phyloP scores from a whole-genome alignment of 208 protist species.

The Leishmania arabica region DNA sequence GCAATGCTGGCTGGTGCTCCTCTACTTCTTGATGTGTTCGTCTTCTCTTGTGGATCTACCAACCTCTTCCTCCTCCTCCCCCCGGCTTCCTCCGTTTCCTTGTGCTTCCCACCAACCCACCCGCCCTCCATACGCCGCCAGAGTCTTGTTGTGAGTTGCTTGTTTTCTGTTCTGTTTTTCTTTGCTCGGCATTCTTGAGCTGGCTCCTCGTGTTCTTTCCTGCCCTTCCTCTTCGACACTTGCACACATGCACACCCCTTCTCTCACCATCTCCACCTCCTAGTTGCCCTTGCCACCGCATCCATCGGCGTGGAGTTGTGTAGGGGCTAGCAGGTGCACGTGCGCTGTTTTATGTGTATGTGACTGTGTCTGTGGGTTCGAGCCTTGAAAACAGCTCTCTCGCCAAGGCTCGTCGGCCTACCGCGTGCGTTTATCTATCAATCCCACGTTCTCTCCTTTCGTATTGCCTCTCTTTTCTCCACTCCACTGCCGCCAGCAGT shows the following conservation, averaged over 20 bases:
- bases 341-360: background rate
- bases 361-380: background rate
- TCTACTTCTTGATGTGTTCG: background rate
- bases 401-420: background rate
- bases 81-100: background rate
- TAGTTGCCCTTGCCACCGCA: background rate
- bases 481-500: background rate
- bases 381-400: background rate
- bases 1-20: background rate
- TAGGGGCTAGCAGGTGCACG: background rate
- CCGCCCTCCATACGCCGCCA: background rate
- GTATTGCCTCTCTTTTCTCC: slow-evolving; percentile 1
- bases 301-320: background rate
- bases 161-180: background rate
- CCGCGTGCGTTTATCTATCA: background rate
- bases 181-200: background rate
- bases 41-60: background rate
- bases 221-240: background rate
- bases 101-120: background rate
- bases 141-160: too few species aligned
- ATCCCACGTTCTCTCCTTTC: background rate
- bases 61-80: background rate
- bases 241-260: background rate
- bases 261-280: background rate
- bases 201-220: background rate